Percentiles rank a stretch among this genome's conserved stretches.
Evolutionary conservation across 768 basidiomycete species (phyloP).

Genomic region (Boletus bicolor): DNA sequence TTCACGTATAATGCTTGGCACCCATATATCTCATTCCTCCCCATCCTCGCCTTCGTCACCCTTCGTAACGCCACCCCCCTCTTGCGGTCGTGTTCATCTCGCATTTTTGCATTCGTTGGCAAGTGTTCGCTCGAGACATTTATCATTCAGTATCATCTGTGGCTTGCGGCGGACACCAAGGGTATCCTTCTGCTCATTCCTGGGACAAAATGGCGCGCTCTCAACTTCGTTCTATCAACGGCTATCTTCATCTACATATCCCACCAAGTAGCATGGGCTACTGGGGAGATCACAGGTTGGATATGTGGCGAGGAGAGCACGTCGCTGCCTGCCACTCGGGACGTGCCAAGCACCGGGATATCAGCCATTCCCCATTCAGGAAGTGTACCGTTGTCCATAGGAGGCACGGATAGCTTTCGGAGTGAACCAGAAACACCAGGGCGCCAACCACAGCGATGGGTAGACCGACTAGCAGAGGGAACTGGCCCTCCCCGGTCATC

Average conservation of each 20-base stretch:
- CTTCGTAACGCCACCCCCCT: conserved; percentile 74
- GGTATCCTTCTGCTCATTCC: conserved; percentile 79
- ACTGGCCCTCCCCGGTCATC: conserved; percentile 19
- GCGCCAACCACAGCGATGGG: conserved; percentile 43
- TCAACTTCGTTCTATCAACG: conserved; percentile 76
- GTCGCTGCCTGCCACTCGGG: conserved; percentile 18
- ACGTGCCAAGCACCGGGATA: background rate
- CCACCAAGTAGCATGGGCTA: conserved; percentile 73
- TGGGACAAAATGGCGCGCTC: conserved; percentile 64
- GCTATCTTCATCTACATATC: conserved; percentile 79
- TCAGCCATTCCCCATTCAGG: conserved; percentile 1
- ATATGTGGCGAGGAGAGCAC: conserved; percentile 42
- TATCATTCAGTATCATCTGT: conserved; percentile 85
- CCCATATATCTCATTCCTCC: conserved; percentile 76
- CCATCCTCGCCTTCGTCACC: conserved; percentile 70
- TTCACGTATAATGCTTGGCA: conserved; percentile 86
- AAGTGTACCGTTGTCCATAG: conserved; percentile 7
- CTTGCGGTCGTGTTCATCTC: conserved; percentile 67
- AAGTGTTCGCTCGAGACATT: conserved; percentile 89
- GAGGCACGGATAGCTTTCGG: background rate
- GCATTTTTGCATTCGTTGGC: conserved; percentile 76
- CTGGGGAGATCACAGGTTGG: conserved; percentile 62
- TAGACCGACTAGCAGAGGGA: conserved; percentile 46
- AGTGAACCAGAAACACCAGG: conserved; percentile 38
- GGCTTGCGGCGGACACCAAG: conserved; percentile 82